Evolutionary conservation across 371 early-diverging fungal species (phyloP), one percentile per base, ranked within the genome.

Genomic region (Mortierella sp.): DNA sequence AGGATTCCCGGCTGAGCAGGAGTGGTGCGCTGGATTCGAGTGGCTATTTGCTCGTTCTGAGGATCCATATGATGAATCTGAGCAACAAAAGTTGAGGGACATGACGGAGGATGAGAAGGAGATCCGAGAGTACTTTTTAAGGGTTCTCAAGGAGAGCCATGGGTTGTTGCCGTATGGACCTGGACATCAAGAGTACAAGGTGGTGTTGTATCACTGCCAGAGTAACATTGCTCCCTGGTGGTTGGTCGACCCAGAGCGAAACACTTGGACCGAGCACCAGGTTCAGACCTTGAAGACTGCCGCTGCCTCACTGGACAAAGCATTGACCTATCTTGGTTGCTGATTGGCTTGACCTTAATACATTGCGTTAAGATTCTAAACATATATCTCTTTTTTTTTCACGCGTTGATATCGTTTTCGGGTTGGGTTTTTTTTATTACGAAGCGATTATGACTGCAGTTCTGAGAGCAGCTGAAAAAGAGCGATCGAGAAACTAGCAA

Each of bases 221-320:
- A 29, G n/a, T 77, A 85, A 81, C 73, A 81, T 85, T 70, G 86
- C 86, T 38, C 82, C 86, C 1, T 85, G 86, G 86, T 85, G 86
- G 86, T 70, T 85, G 3, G 63, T 72, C 1, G 86, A 82, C 24
- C 38, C 58, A 1, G 38, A 70, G 3, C 68, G 77, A 75, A 58
- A 78, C 6, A 29, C 38, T 1, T 81, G 81, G 86, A 85, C 85
- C 18, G 78, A 78, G 56, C 79, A 72, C 49, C 76, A 85, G 63
- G 29, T 18, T 2, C 41, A 54, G 43, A 81, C 77, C 72, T 56
- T 81, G 55, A 74, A 65, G 72, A 72, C 58, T 8, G 86, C 86
- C 0, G 77, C 70, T 4, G 72, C 48, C 21, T 81, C 86, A 18
- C 51, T 85, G 70, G 86, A 85, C 70, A 78, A 79, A 51, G 86